Conservation (phyloP, 305 asterid genomes). For the Ilex paraguariensis region DNA sequence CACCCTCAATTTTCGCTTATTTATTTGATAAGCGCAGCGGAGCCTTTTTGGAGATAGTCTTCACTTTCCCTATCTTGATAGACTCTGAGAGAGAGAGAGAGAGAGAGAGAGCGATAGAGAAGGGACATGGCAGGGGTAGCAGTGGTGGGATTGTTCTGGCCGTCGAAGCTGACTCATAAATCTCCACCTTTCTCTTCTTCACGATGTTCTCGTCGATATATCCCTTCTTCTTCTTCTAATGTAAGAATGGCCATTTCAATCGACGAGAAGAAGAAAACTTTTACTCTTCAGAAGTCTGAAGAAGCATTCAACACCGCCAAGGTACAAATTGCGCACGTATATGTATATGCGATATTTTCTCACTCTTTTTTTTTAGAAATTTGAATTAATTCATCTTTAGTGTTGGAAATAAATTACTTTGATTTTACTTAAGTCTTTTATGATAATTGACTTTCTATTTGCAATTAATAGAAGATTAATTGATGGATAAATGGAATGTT, state of each 20-base stretch:
- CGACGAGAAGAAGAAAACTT: slow-evolving; percentile 73
- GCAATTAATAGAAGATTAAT: too few species aligned
- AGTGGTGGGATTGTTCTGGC: slow-evolving; percentile 22
- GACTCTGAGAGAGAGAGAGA: background rate
- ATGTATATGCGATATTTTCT: too few species aligned
- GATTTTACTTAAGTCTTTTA: background rate
- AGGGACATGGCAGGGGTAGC: slow-evolving; percentile 12
- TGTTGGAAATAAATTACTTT: background rate
- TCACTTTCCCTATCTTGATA: too few species aligned
- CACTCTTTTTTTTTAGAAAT: too few species aligned
- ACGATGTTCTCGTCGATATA: slow-evolving; percentile 8
- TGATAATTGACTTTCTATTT: too few species aligned
- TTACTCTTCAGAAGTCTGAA: slow-evolving; percentile 77
- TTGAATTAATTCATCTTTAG: background rate
- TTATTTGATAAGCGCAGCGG: too few species aligned
- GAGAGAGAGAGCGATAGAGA: background rate
- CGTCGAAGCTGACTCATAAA: slow-evolving; percentile 20
- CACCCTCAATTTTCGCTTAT: too few species aligned
- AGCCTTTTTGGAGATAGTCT: too few species aligned
- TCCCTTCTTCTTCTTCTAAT: slow-evolving; percentile 13
- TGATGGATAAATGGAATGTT: too few species aligned
- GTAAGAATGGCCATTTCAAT: slow-evolving; percentile 53
- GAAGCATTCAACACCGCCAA: slow-evolving; percentile 92
- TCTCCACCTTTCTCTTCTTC: slow-evolving; percentile 10
- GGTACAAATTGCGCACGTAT: slow-evolving; percentile 27